Evolutionary conservation across 768 basidiomycete genomes (phyloP).

Genomic region (Leccinum uliginosum): DNA sequence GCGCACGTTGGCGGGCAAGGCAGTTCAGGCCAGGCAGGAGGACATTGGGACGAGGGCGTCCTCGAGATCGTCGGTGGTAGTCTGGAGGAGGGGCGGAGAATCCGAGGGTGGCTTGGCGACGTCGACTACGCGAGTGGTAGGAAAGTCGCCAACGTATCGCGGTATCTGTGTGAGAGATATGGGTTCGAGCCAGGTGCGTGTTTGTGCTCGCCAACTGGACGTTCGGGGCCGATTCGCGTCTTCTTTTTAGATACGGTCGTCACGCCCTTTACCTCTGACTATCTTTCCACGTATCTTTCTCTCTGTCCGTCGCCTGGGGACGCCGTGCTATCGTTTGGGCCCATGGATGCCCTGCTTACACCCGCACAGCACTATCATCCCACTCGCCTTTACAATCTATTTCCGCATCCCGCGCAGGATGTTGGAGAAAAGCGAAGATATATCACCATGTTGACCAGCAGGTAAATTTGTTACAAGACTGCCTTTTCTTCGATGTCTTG

Average conservation of each 20-base stretch:
- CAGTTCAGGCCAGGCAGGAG: constrained; percentile 29
- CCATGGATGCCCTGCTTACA: constrained; percentile 74
- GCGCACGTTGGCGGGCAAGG: constrained; percentile 37
- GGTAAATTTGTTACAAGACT: constrained; percentile 36
- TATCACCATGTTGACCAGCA: constrained; percentile 65
- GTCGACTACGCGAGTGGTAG: constrained; percentile 66
- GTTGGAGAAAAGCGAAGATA: constrained; percentile 69
- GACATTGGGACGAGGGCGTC: constrained; percentile 76
- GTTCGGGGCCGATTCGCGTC: neutral
- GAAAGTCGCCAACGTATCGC: constrained; percentile 60
- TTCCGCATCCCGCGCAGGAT: constrained; percentile 81
- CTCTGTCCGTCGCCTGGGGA: constrained; percentile 68
- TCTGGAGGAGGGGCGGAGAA: constrained; percentile 65
- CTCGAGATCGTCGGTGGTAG: constrained; percentile 76
- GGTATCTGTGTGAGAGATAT: constrained; percentile 76
- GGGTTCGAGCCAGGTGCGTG: constrained; percentile 69
- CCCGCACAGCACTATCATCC: constrained; percentile 73
- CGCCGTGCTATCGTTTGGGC: constrained; percentile 74
- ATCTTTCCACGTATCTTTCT: constrained; percentile 73
- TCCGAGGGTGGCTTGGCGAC: constrained; percentile 79
- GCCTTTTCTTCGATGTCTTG: neutral
- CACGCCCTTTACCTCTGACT: constrained; percentile 73
- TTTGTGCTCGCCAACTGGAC: neutral
- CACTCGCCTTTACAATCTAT: constrained; percentile 68
- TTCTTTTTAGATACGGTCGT: constrained; percentile 58